Percentiles rank a stretch among this genome's conserved stretches.
phyloP scores from a whole-genome alignment of 495 filamentous ascomycete genomes.

The Daldinia decipiens region DNA sequence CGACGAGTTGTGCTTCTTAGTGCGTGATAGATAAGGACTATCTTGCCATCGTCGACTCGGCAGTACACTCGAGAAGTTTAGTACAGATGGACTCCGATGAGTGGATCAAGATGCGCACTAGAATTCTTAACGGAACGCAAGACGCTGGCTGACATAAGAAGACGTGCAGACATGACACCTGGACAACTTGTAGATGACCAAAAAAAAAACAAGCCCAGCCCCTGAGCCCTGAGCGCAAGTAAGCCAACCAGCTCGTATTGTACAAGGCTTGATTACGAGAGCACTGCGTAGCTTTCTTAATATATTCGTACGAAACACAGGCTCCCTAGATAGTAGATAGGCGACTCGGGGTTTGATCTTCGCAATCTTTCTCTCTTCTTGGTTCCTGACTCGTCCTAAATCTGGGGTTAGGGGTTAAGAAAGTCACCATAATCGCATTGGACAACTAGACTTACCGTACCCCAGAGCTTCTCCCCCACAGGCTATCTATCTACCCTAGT shows the following conservation, averaged over 20 bases:
- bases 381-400: conserved; percentile 27
- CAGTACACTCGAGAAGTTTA: conserved; percentile 34
- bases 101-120: conserved; percentile 44
- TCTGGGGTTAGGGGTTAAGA: conserved; percentile 36
- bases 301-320: conserved; percentile 3
- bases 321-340: conserved; percentile 3
- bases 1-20: conserved; percentile 31
- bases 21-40: conserved; percentile 42
- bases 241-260: background rate
- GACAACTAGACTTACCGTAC: conserved; percentile 23
- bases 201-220: conserved; percentile 28
- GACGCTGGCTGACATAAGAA: conserved; percentile 42
- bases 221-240: conserved; percentile 18
- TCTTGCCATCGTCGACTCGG: conserved; percentile 39
- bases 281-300: conserved; percentile 14
- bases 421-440: conserved; percentile 17
- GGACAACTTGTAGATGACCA: conserved; percentile 1
- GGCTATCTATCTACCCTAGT: conserved; percentile 31
- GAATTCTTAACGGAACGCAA: conserved; percentile 43
- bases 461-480: conserved; percentile 39
- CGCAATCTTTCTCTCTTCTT: conserved; percentile 14
- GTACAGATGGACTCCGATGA: conserved; percentile 41
- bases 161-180: conserved; percentile 4
- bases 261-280: conserved; percentile 25
- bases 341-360: conserved; percentile 23